phyloP scores from a whole-genome alignment of 306 rosid genomes.

The Dalbergia cultrata region DNA sequence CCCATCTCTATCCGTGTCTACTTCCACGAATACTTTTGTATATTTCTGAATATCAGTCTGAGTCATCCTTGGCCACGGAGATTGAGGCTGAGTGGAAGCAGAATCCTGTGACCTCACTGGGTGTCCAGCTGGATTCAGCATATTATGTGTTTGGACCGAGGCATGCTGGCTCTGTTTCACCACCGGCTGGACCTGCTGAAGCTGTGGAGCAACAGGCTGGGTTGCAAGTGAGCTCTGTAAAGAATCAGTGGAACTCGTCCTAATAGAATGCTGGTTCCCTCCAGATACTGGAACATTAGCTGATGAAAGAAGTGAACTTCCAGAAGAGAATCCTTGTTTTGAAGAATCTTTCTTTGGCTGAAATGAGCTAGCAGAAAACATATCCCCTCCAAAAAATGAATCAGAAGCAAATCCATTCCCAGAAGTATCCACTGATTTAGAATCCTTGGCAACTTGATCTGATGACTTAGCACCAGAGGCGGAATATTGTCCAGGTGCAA shows the following conservation, averaged over 20 bases:
- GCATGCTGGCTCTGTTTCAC: constrained; percentile 63
- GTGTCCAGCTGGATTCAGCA: constrained; percentile 56
- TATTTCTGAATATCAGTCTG: constrained; percentile 88
- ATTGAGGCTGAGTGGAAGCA: constrained; percentile 70
- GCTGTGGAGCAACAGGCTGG: constrained; percentile 66
- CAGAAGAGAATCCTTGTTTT: constrained; percentile 54
- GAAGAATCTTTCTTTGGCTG: constrained; percentile 68
- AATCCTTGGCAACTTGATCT: constrained; percentile 59
- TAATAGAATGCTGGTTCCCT: constrained; percentile 60
- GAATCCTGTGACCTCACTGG: constrained; percentile 60
- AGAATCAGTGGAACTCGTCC: constrained; percentile 57
- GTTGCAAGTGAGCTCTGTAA: constrained; percentile 58
- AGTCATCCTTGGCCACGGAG: constrained; percentile 91
- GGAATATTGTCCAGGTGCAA: constrained; percentile 62
- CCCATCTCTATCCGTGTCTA: constrained; percentile 96
- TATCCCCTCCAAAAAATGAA: constrained; percentile 77
- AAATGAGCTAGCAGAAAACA: constrained; percentile 70
- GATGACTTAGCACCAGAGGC: constrained; percentile 58
- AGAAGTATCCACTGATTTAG: constrained; percentile 57
- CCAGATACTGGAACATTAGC: constrained; percentile 62
- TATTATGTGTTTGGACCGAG: constrained; percentile 52
- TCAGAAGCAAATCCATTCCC: constrained; percentile 74
- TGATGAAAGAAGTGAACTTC: constrained; percentile 57
- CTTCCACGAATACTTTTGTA: constrained; percentile 85
- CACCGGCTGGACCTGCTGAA: constrained; percentile 58